Conservation (phyloP, 1,284 basidiomycete genomes). For the Trametes polyzona region DNA sequence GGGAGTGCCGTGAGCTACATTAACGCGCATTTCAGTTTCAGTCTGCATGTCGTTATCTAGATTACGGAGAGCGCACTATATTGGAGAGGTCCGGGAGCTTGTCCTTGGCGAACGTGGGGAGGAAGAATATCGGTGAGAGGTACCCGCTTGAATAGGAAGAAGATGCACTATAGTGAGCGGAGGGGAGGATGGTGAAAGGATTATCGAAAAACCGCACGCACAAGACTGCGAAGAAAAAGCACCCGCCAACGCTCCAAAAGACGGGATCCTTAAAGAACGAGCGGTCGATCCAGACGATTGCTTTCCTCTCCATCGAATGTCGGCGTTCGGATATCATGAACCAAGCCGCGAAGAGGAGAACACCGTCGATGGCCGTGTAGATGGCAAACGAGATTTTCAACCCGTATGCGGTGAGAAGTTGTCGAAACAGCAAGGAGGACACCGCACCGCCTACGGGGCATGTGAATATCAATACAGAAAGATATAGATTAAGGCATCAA, state of each 20-base stretch:
- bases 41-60: no score
- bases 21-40: no score
- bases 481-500: not conserved
- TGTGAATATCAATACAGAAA: no score
- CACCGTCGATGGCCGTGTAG: slow-evolving; percentile 20
- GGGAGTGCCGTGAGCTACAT: slow-evolving; percentile 21
- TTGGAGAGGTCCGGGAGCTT: slow-evolving; percentile 19
- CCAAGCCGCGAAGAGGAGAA: slow-evolving; percentile 19
- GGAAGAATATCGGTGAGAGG: slow-evolving; percentile 23
- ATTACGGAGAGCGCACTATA: slow-evolving; percentile 12
- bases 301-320: slow-evolving; percentile 7
- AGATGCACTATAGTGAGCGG: no score
- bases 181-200: not conserved
- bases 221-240: slow-evolving; percentile 27
- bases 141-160: slow-evolving; percentile 21
- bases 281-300: slow-evolving; percentile 25
- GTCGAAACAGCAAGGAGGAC: slow-evolving; percentile 17
- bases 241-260: slow-evolving; percentile 24
- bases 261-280: slow-evolving; percentile 26
- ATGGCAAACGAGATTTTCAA: slow-evolving; percentile 25
- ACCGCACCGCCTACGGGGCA: slow-evolving; percentile 25
- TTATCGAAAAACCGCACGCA: not conserved
- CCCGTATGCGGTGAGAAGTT: slow-evolving; percentile 20
- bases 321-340: slow-evolving; percentile 25
- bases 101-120: slow-evolving; percentile 25